Evolutionary conservation across 108 stramenopile genomes (phyloP), one percentile per base, ranked within the genome.

Genomic region (Conticribra guillardii): DNA sequence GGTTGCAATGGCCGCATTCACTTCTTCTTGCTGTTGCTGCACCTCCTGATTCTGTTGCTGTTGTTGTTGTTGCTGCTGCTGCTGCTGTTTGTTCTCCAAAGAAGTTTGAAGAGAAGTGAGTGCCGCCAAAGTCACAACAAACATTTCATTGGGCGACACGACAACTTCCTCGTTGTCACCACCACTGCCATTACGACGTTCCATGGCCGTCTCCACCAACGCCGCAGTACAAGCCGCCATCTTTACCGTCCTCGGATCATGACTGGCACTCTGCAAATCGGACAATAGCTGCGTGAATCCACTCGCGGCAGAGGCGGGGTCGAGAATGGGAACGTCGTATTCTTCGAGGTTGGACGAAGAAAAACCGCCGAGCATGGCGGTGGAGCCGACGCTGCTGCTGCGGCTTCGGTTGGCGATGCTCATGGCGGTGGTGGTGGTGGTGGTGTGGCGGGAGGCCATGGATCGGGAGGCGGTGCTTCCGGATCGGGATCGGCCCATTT

Each of bases 91-190:
- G 17, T 51, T 37, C 14, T 64, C 61, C 2, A 68, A 32, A 24
- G 74, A 56, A 4, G 30, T 34, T 48, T 68, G 60, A 23, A 75
- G 51, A 1, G 74, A 67, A 16, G 74, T 64, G 17, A 67, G 55
- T 0, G 63, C 69, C 16, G 76, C 60, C 22, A 77, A 52, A 23
- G 62, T 59, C 2, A 54, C 63, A 0, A 78, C 18, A 47, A 73
- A 78, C 55, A 78, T 49, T 73, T 73, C 71, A 46, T 72, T 73
- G 24, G 76, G 76, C 15, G 71, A 27, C 47, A 73, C 68, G 2
- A 23, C 71, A 16, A n/a, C 47, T 16, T 49, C 51, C 4, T n/a
- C n/a, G n/a, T 26, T 31, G 63, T 51, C 34, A 23, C 16, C 52
- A 33, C 52, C 23, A 50, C 34, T 46, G 45, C 8, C 41, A 0